Base-by-base conservation (phyloP, 2,329 filamentous ascomycete species). In the Colletotrichum sidae region DNA sequence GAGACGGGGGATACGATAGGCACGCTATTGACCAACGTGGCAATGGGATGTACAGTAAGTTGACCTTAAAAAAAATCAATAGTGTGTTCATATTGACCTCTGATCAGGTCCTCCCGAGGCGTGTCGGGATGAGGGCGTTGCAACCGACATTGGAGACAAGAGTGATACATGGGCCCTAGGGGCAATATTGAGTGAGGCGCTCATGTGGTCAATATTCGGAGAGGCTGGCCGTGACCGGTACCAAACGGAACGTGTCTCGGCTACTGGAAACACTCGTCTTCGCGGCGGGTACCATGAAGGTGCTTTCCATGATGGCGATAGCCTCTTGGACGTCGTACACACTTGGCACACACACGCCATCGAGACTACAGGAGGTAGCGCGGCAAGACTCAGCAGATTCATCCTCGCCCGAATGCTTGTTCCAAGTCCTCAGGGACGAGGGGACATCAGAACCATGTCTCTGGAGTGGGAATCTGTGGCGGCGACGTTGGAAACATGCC, bases 21-120 rank as follows among this genome's bases (percentile, higher is more conserved):
- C 6, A n/a, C 13, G 57, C 57, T 1, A 2, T 3, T 1, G 49
- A 60, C 9, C 41, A 60, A 3, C 12, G 2, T 2, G 57, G 57
- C 5, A 60, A 60, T 11, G 57, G 57, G 2, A 60, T 60, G 57
- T 60, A 60, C 12, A 47, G 57, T 60, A 54, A n/a, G 56, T 15
- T 2, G 11, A 2, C 17, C 17, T 17, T 17, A 17, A 17, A 17
- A 17, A 17, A 17, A 17, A 17, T 17, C 17, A 17, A 17, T 17
- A 17, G 17, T 17, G 17, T 17, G 17, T 17, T 17, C 17, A 17
- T 3, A 17, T 17, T 17, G 47, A 35, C 34, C 37, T 7, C 5
- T 8, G 45, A n/a, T 10, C n/a, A 60, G 56, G 56, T 6, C 34
- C 49, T 1, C 56, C 56, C 2, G 56, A 60, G 7, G 49, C 49